Conservation (phyloP, 192 early-diverging fungal species). For the Coemansia sp. region DNA sequence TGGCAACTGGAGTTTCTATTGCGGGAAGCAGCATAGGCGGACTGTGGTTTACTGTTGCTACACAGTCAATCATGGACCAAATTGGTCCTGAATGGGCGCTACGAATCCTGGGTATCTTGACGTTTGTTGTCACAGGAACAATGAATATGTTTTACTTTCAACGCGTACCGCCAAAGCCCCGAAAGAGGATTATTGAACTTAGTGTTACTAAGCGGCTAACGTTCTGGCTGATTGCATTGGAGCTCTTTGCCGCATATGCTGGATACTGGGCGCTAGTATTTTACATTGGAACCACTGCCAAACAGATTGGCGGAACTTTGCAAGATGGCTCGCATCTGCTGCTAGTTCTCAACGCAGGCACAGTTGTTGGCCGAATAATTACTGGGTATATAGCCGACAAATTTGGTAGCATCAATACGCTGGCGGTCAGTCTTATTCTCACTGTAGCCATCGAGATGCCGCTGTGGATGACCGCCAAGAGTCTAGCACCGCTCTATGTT, state of each 20-base stretch:
- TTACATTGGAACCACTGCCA: constrained; percentile 37
- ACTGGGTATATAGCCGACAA: constrained; percentile 32
- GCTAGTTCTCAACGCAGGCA: constrained; percentile 33
- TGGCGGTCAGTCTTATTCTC: constrained; percentile 17
- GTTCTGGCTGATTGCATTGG: constrained; percentile 37
- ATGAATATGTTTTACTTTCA: constrained; percentile 45
- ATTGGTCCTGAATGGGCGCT: constrained; percentile 67
- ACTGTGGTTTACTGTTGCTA: constrained; percentile 60
- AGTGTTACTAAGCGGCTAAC: constrained; percentile 13
- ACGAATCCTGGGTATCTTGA: constrained; percentile 62
- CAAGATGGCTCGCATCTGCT: constrained; percentile 23
- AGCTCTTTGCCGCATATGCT: constrained; percentile 18
- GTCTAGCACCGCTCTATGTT: constrained; percentile 25
- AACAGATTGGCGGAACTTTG: constrained; percentile 12
- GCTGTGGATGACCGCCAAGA: constrained; percentile 30
- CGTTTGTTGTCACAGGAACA: constrained; percentile 29
- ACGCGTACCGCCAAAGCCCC: constrained; percentile 42
- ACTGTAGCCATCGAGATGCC: constrained; percentile 27
- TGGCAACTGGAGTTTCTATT: constrained; percentile 75
- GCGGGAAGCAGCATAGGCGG: constrained; percentile 76
- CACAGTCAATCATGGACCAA: constrained; percentile 58
- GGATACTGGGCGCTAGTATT: constrained; percentile 51
- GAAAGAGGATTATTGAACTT: constrained; percentile 35
- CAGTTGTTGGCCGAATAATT: constrained; percentile 24
- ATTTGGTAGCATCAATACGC: constrained; percentile 34